Evolutionary conservation across 2,329 filamentous ascomycete species (phyloP).

Genomic region (Colletotrichum karsti): DNA sequence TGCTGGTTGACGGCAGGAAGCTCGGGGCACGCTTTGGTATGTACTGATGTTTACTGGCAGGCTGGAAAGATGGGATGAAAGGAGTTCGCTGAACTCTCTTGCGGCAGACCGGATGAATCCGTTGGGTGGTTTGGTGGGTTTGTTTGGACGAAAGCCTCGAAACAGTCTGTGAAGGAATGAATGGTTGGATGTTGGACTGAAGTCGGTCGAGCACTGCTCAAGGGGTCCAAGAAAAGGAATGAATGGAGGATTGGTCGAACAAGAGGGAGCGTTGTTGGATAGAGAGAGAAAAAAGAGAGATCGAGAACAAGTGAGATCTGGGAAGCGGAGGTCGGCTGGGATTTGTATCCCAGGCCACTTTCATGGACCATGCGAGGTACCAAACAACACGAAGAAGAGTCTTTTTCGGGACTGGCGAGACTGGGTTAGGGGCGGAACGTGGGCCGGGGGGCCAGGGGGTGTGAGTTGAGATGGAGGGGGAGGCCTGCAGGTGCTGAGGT

Average conservation of each 20-base stretch:
- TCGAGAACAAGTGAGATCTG: not conserved
- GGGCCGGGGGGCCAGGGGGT: not conserved
- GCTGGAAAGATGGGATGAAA: slow-evolving; percentile 20
- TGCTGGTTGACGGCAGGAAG: slow-evolving; percentile 14
- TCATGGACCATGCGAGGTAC: not conserved
- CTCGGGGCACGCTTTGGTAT: slow-evolving; percentile 25
- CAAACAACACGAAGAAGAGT: not conserved
- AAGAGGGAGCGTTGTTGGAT: slow-evolving; percentile 27
- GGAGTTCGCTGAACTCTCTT: slow-evolving; percentile 29
- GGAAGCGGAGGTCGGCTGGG: slow-evolving; percentile 20
- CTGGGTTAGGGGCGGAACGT: slow-evolving; percentile 19
- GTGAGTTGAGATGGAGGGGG: slow-evolving; percentile 1
- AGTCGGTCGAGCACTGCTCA: slow-evolving; percentile 29
- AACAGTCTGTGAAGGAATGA: slow-evolving; percentile 22
- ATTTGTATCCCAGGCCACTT: slow-evolving; percentile 24
- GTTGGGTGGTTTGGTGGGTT: not conserved
- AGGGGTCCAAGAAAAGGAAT: slow-evolving; percentile 23
- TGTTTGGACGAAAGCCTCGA: slow-evolving; percentile 18
- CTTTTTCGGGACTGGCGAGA: slow-evolving; percentile 27
- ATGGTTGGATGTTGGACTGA: slow-evolving; percentile 12
- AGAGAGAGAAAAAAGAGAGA: slow-evolving; percentile 7
- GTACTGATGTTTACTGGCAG: slow-evolving; percentile 11
- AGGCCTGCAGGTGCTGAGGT: slow-evolving; percentile 8
- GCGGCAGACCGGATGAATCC: slow-evolving; percentile 19
- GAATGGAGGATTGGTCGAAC: slow-evolving; percentile 27